Evolutionary conservation across 2,329 filamentous ascomycete species (phyloP), one percentile per base, ranked within the genome.

Genomic region (Alternaria triticina): DNA sequence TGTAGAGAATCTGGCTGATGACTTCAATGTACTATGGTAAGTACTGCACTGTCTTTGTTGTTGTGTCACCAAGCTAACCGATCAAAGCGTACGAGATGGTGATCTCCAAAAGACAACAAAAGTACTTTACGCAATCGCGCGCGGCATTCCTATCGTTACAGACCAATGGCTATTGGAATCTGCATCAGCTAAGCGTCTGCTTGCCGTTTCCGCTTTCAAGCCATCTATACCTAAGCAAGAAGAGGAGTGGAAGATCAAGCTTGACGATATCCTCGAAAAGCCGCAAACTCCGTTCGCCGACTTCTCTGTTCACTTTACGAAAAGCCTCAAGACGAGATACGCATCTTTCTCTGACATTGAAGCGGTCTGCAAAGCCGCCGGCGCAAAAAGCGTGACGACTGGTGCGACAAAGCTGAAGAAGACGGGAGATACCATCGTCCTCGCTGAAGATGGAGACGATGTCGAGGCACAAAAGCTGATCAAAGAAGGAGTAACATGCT

Each of bases 231-330:
- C 72, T 2, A 64, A 68, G 10, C 74, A 75, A 50, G 81, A 83
- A 66, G 64, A 72, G n/a, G 76, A 79, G 20, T 83, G 81, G 81
- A 69, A 72, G 0, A 78, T 81, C 50, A 77, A 72, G 22, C 68
- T 83, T 5, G 59, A 64, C 0, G 68, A 75, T 1, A 64, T 82
- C 10, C 76, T 74, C 25, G 62, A 66, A 6, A 67, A 76, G 36
- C 75, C 82, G 2, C 75, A 79, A 46, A 82, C 57, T 9, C 64
- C 83, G 59, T 87, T 88, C 70, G 61, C 77, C 1, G 82, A 82
- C 62, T 83, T 82, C 66, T 82, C 79, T 7, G 76, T 87, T 25
- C 86, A 84, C 68, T 82, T 86, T 71, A 86, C 84, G 0, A 77
- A 77, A 10, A 70, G 77, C 3, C 72, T 83, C 15, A 77, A 77